Percentiles rank a stretch among this genome's conserved stretches.
Conservation (phyloP, 768 basidiomycete genomes). For the Pleurotus eryngii region DNA sequence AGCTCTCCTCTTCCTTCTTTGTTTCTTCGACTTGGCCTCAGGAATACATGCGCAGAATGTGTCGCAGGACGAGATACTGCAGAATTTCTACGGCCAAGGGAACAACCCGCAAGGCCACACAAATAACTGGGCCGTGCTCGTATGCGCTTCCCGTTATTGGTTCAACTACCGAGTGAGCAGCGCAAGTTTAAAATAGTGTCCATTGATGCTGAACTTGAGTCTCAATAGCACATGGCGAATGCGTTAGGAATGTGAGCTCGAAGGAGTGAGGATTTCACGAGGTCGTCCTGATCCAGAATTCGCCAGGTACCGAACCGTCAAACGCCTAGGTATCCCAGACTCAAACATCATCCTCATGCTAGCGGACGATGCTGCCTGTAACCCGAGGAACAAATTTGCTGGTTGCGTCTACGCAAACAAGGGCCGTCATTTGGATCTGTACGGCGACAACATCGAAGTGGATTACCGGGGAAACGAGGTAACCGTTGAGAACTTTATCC, state of each 20-base stretch:
- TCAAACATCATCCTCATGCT: slow-evolving; percentile 99
- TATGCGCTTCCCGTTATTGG: slow-evolving; percentile 94
- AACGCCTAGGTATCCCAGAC: slow-evolving; percentile 96
- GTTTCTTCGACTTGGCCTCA: slow-evolving; percentile 32
- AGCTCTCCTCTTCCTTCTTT: slow-evolving; percentile 28
- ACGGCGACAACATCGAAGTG: slow-evolving; percentile 96
- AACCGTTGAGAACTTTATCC: slow-evolving; percentile 92
- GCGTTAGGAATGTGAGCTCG: slow-evolving; percentile 88
- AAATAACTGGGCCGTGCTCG: slow-evolving; percentile 98
- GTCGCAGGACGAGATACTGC: slow-evolving; percentile 34
- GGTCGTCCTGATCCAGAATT: not conserved
- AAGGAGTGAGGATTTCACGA: not conserved
- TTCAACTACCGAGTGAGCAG: slow-evolving; percentile 92
- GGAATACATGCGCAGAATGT: slow-evolving; percentile 21
- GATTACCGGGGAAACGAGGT: slow-evolving; percentile 99
- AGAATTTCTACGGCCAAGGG: slow-evolving; percentile 39
- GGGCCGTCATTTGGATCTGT: slow-evolving; percentile 80
- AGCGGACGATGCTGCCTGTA: slow-evolving; percentile 94
- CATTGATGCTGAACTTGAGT: no score
- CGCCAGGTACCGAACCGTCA: slow-evolving; percentile 93
- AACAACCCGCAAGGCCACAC: slow-evolving; percentile 56
- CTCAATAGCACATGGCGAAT: slow-evolving; percentile 93
- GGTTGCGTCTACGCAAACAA: slow-evolving; percentile 91
- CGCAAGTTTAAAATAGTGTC: no score
- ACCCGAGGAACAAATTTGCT: slow-evolving; percentile 86